Percentiles rank a stretch among this genome's conserved stretches.
Evolutionary conservation across 108 stramenopile genomes (phyloP).

Genomic region (Discostella stelligeroides): DNA sequence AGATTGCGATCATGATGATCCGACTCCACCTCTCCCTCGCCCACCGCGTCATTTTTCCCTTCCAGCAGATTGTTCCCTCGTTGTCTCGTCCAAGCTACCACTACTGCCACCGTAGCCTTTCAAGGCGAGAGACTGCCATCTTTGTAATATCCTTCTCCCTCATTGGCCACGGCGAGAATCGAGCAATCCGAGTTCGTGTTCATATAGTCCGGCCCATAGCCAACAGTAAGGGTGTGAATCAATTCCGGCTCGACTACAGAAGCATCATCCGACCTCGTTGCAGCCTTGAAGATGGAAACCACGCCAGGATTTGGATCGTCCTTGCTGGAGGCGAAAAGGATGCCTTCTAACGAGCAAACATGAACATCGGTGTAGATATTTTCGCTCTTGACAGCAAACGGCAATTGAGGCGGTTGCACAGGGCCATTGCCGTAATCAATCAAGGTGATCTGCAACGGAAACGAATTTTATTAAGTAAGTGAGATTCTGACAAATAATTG

Average conservation of each 20-base stretch:
- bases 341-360: constrained; percentile 38
- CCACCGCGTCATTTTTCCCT: too few species aligned
- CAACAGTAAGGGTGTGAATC: constrained; percentile 41
- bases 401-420: constrained; percentile 26
- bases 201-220: constrained; percentile 41
- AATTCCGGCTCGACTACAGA: constrained; percentile 16
- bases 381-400: constrained; percentile 15
- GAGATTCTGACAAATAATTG: not conserved
- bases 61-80: too few species aligned
- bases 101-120: too few species aligned
- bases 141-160: constrained; percentile 47
- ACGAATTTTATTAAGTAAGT: not conserved
- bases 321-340: constrained; percentile 31
- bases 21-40: too few species aligned
- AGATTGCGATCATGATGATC: too few species aligned
- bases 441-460: constrained; percentile 34
- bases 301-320: constrained; percentile 35
- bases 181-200: constrained; percentile 37
- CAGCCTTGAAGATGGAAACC: constrained; percentile 41
- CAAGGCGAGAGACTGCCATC: too few species aligned
- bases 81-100: too few species aligned
- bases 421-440: constrained; percentile 45
- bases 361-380: constrained; percentile 20
- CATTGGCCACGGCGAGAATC: constrained; percentile 55
- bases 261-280: constrained; percentile 7